These are phyloP conservation scores for Umbelopsis sp. DNA, from an alignment of 192 early-diverging fungal genomes.

Conservation along the genomic window DNA sequence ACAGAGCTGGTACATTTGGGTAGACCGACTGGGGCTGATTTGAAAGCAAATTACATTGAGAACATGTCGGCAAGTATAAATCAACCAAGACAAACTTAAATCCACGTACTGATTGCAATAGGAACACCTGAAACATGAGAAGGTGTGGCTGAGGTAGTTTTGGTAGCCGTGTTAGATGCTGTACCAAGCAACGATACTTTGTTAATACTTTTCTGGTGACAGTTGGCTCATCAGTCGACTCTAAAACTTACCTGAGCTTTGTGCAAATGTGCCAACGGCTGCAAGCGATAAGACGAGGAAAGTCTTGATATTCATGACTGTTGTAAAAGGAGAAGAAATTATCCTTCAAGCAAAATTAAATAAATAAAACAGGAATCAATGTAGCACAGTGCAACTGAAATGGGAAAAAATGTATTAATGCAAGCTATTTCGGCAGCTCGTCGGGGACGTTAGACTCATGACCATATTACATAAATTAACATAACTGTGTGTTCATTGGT, in stretches of 20 bases:
- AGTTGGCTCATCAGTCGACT: background rate
- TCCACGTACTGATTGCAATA: background rate
- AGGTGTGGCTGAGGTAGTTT: background rate
- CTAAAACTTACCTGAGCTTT: background rate
- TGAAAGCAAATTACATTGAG: no score
- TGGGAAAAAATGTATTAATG: background rate
- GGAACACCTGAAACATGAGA: constrained; percentile 13
- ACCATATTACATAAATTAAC: no score
- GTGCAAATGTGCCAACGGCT: background rate
- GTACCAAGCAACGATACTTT: background rate
- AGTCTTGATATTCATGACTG: background rate
- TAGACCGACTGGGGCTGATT: background rate
- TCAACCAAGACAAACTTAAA: no score
- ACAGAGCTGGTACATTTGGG: constrained; percentile 2
- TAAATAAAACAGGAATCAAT: background rate
- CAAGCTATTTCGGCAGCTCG: no score
- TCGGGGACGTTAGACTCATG: no score
- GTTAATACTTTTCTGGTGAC: background rate
- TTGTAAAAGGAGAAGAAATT: background rate
- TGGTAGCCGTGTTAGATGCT: background rate
- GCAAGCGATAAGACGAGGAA: background rate
- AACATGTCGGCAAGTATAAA: no score
- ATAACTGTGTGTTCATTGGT: no score
- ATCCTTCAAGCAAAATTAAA: background rate
- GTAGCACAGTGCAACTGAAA: background rate